A percentile compares a stretch with the other conserved stretches of the same genome.
These are phyloP conservation scores for Penicillium lagena DNA, from an alignment of 495 filamentous ascomycete species.

Conservation along the genomic window DNA sequence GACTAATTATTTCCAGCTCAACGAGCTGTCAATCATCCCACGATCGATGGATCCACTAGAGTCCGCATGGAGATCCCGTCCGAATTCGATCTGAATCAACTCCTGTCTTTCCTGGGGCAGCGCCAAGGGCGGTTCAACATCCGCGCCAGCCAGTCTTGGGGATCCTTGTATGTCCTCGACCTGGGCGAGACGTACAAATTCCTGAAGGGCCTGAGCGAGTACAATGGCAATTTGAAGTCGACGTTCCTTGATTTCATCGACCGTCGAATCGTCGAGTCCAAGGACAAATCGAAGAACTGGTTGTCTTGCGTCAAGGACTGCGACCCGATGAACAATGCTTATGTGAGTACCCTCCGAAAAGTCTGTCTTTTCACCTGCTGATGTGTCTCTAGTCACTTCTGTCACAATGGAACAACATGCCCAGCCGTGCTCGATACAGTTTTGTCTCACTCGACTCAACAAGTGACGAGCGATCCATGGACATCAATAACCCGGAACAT, in stretches of 20 bases:
- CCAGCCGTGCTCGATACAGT: conserved; percentile 41
- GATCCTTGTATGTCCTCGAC: conserved; percentile 39
- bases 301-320: conserved; percentile 40
- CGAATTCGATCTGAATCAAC: conserved; percentile 36
- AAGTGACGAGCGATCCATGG: conserved; percentile 32
- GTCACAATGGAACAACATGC: conserved; percentile 47
- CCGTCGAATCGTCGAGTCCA: conserved; percentile 40
- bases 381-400: conserved; percentile 27
- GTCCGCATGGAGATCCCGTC: conserved; percentile 36
- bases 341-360: conserved; percentile 24
- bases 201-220: conserved; percentile 36
- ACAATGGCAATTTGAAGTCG: conserved; percentile 39
- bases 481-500: conserved; percentile 33
- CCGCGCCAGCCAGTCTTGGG: conserved; percentile 39
- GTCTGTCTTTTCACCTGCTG: conserved; percentile 4
- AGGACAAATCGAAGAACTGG: conserved; percentile 45
- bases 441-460: conserved; percentile 29
- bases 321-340: conserved; percentile 37
- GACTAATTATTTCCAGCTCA: conserved; percentile 31
- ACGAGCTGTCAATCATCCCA: conserved; percentile 41
- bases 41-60: conserved; percentile 25
- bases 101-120: conserved; percentile 34
- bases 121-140: conserved; percentile 44
- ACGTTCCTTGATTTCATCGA: conserved; percentile 43
- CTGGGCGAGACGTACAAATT: conserved; percentile 40